phyloP scores from a whole-genome alignment of 441 rosid genomes.

The Erysimum cheiri region DNA sequence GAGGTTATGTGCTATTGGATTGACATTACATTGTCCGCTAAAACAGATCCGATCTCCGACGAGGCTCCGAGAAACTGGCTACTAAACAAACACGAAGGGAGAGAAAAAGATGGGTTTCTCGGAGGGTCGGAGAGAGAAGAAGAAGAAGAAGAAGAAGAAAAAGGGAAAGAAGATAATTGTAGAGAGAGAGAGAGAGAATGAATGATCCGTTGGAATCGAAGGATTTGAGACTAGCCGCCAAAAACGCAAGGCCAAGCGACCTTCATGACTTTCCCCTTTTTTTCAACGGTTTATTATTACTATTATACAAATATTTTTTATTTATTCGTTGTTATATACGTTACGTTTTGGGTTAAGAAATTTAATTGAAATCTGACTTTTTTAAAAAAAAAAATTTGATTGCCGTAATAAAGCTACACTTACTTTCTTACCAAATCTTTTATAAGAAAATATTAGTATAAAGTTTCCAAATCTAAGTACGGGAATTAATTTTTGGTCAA shows the following conservation, averaged over 20 bases:
- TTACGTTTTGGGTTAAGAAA: too few species aligned
- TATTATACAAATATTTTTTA: too few species aligned
- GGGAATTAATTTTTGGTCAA: too few species aligned
- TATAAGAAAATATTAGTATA: too few species aligned
- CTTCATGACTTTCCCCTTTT: neutral
- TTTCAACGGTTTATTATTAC: too few species aligned
- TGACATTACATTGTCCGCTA: conserved; percentile 16
- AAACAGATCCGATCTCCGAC: conserved; percentile 28
- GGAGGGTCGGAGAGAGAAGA: conserved; percentile 26
- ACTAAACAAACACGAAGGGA: neutral
- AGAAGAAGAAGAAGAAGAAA: neutral
- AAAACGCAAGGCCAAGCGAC: conserved; percentile 54
- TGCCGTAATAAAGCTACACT: too few species aligned
- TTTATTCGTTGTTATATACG: too few species aligned
- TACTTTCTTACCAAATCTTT: too few species aligned
- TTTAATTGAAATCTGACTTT: too few species aligned
- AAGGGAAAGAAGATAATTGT: conserved; percentile 7
- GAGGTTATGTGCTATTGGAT: conserved; percentile 5
- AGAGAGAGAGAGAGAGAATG: conserved; percentile 35
- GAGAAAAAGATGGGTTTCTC: conserved; percentile 24
- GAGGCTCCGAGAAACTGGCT: conserved; percentile 13
- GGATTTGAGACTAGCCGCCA: conserved; percentile 47
- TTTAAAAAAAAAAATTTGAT: too few species aligned
- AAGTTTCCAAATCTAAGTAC: too few species aligned
- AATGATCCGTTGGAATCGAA: conserved; percentile 42